These are phyloP conservation scores for Nicotiana obtusifolia DNA, from an alignment of 257 asterid genomes.

Conservation along the genomic window DNA sequence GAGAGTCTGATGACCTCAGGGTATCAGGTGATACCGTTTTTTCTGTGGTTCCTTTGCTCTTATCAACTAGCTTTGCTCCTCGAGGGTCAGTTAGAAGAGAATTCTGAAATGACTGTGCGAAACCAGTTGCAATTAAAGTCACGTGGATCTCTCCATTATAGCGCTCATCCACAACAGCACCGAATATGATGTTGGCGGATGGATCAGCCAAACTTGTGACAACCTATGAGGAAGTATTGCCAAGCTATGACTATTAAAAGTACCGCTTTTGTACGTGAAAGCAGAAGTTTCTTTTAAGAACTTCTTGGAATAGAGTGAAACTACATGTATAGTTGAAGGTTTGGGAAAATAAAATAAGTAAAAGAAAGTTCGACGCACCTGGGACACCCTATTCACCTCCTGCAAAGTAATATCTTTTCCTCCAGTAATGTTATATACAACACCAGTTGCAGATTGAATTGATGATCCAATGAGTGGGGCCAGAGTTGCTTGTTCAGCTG, in stretches of 20 bases:
- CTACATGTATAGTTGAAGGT: background rate
- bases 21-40: slow-evolving; percentile 33
- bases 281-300: background rate
- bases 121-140: slow-evolving; percentile 92
- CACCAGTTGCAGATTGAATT: slow-evolving; percentile 96
- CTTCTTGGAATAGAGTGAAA: background rate
- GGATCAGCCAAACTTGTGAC: slow-evolving; percentile 98
- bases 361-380: slow-evolving; percentile 43
- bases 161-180: slow-evolving; percentile 92
- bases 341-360: background rate
- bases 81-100: slow-evolving; percentile 67
- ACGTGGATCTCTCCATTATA: slow-evolving; percentile 91
- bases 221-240: slow-evolving; percentile 39
- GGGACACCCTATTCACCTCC: slow-evolving; percentile 92
- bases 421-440: slow-evolving; percentile 90
- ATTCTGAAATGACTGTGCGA: slow-evolving; percentile 75
- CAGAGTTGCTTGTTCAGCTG: slow-evolving; percentile 94
- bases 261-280: background rate
- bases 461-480: slow-evolving; percentile 94
- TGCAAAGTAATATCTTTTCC: slow-evolving; percentile 94
- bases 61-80: slow-evolving; percentile 50
- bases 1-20: slow-evolving; percentile 25
- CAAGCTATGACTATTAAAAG: background rate
- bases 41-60: slow-evolving; percentile 28
- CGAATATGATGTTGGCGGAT: slow-evolving; percentile 88